A percentile compares a stretch with the other conserved stretches of the same genome.
Conservation (phyloP, 805 yeast genomes). For the Yarrowia alimentaria region DNA sequence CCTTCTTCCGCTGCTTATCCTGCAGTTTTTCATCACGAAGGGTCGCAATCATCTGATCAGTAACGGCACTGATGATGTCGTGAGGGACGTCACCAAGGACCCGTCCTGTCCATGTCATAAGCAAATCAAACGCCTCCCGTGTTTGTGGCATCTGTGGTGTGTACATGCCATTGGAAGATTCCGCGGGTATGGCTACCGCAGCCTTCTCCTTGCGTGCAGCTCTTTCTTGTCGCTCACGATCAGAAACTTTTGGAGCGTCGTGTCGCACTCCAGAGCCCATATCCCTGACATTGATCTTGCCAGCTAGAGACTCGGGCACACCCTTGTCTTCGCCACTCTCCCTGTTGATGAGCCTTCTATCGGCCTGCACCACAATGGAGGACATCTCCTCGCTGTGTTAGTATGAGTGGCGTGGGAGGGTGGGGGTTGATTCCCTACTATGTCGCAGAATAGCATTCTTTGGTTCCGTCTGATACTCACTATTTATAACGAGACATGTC, state of each 20-base stretch:
- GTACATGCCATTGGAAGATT: conserved; percentile 41
- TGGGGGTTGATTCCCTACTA: too few relatives aligned
- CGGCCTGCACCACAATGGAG: conserved; percentile 65
- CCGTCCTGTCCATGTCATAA: conserved; percentile 59
- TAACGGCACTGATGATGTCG: conserved; percentile 65
- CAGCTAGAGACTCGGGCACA: conserved; percentile 70
- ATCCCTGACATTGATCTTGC: conserved; percentile 63
- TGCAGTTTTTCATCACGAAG: conserved; percentile 49
- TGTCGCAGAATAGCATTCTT: too few relatives aligned
- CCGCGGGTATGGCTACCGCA: background rate
- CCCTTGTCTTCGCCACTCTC: conserved; percentile 52
- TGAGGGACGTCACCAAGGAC: conserved; percentile 74
- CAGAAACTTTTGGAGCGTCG: conserved; percentile 29
- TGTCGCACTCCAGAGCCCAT: conserved; percentile 56
- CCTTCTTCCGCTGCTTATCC: conserved; percentile 48
- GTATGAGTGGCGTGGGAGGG: too few relatives aligned
- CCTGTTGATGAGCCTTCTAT: conserved; percentile 50
- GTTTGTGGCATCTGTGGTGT: conserved; percentile 60
- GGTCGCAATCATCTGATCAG: conserved; percentile 49
- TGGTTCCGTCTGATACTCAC: conserved; percentile 29
- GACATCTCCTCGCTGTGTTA: conserved; percentile 48
- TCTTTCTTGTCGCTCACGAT: conserved; percentile 17
- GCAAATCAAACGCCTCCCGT: conserved; percentile 50
- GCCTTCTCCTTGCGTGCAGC: conserved; percentile 8
- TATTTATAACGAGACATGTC: conserved; percentile 32